Percentiles rank a stretch among this genome's conserved stretches.
Evolutionary conservation across 768 basidiomycete genomes (phyloP).

Genomic region (Pisolithus marmoratus): DNA sequence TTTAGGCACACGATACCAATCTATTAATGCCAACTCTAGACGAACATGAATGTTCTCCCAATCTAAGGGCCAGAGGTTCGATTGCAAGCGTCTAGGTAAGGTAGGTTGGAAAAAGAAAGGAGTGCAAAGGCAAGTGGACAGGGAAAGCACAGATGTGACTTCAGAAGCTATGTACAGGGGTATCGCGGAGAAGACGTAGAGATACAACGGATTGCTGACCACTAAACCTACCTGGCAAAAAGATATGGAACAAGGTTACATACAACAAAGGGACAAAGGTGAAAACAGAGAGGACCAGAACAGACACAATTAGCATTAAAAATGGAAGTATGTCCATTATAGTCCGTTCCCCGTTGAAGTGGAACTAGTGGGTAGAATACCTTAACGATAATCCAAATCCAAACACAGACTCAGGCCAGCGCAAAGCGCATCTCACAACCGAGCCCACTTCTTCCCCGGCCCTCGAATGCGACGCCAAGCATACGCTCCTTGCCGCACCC

Average conservation of each 20-base stretch:
- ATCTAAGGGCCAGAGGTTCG: no score
- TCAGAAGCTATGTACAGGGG: neutral
- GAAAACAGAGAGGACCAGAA: neutral
- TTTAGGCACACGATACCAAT: neutral
- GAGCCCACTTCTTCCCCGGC: slow-evolving; percentile 50
- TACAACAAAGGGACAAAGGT: neutral
- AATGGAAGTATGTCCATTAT: slow-evolving; percentile 26
- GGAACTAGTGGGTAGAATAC: slow-evolving; percentile 7
- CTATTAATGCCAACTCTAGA: neutral
- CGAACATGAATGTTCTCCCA: no score
- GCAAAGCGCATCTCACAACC: slow-evolving; percentile 35
- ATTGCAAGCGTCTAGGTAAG: no score
- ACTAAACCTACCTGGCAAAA: slow-evolving; percentile 2
- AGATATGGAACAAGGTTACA: slow-evolving; percentile 4
- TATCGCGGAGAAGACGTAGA: neutral
- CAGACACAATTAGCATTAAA: slow-evolving; percentile 25
- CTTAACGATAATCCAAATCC: slow-evolving; percentile 2
- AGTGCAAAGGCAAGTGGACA: neutral
- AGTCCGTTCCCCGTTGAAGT: slow-evolving; percentile 8
- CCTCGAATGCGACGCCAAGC: slow-evolving; percentile 55
- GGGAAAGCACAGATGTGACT: neutral
- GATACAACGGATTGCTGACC: slow-evolving; percentile 2
- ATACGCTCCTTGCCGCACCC: slow-evolving; percentile 55
- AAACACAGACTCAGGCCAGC: slow-evolving; percentile 14
- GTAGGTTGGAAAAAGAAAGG: neutral